phyloP scores from a whole-genome alignment of 2,329 filamentous ascomycete species.

The Phialocephala subalpina region DNA sequence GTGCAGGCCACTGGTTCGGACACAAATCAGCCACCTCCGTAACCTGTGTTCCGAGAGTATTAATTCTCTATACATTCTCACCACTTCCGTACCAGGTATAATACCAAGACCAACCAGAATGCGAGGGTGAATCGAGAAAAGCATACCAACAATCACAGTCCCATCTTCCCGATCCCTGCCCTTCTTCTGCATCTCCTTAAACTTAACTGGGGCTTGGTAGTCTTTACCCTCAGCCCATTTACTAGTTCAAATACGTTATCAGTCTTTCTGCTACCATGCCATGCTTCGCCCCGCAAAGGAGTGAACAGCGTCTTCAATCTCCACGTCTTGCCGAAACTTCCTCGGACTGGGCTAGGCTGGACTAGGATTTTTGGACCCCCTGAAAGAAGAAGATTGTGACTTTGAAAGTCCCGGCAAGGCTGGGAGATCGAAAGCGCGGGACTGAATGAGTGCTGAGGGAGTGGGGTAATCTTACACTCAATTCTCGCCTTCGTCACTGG shows the following conservation, averaged over 20 bases:
- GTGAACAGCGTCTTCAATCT: background rate
- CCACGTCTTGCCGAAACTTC: too few species aligned
- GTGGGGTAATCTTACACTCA: too few species aligned
- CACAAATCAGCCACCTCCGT: background rate
- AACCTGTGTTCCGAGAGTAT: background rate
- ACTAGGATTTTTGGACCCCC: too few species aligned
- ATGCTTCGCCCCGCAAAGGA: background rate
- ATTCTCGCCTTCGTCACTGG: too few species aligned
- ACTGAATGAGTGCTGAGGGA: too few species aligned
- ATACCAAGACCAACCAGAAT: background rate
- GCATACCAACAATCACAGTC: conserved; percentile 36
- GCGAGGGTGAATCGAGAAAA: background rate
- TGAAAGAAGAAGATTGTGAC: too few species aligned
- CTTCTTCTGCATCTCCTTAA: conserved; percentile 36
- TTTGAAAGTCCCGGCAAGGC: too few species aligned
- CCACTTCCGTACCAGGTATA: background rate
- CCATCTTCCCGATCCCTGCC: conserved; percentile 37
- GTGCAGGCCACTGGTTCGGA: conserved; percentile 33
- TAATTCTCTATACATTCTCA: background rate
- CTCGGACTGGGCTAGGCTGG: too few species aligned
- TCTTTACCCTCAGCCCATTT: conserved; percentile 27
- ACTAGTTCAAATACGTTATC: conserved; percentile 12
- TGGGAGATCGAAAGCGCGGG: too few species aligned
- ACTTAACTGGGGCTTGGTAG: conserved; percentile 30
- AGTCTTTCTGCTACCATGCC: background rate